Conservation (phyloP, 192 early-diverging fungal genomes). For the Mortierella hygrophila region DNA sequence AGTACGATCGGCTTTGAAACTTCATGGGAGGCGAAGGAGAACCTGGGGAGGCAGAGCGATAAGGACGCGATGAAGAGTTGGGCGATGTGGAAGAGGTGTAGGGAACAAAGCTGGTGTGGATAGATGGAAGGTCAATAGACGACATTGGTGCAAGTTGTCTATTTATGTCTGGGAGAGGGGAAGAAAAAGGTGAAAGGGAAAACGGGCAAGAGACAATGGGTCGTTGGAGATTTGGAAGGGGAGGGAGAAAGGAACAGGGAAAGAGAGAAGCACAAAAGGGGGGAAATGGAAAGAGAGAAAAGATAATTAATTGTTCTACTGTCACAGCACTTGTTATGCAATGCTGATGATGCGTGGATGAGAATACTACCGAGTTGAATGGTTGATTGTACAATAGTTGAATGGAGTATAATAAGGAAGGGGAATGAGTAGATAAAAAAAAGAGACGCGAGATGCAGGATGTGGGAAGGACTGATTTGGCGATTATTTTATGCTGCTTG, state of each 20-base stretch:
- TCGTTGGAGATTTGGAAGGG: not conserved
- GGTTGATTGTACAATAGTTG: not conserved
- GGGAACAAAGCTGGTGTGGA: slow-evolving; percentile 33
- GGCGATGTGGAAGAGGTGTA: slow-evolving; percentile 17
- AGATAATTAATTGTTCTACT: slow-evolving; percentile 3
- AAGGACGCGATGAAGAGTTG: slow-evolving; percentile 4
- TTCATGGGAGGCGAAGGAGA: slow-evolving; percentile 22
- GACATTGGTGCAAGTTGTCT: slow-evolving; percentile 17
- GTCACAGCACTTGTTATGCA: not conserved
- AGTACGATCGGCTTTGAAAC: slow-evolving; percentile 38
- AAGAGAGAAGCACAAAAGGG: not conserved
- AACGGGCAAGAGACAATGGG: not conserved
- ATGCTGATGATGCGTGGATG: slow-evolving; percentile 2
- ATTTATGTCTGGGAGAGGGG: not conserved
- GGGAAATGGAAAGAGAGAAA: not conserved
- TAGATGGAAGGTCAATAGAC: slow-evolving; percentile 36
- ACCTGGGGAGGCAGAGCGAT: slow-evolving; percentile 23
- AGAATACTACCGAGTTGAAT: not conserved
- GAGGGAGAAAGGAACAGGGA: too few relatives aligned
- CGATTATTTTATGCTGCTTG: slow-evolving; percentile 4
- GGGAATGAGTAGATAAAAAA: not conserved
- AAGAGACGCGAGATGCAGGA: not conserved
- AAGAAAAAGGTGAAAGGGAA: not conserved
- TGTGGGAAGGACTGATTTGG: not conserved
- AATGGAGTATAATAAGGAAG: not conserved